Conservation (phyloP, 1,284 basidiomycete species). For the Leccinum griseonigrum region DNA sequence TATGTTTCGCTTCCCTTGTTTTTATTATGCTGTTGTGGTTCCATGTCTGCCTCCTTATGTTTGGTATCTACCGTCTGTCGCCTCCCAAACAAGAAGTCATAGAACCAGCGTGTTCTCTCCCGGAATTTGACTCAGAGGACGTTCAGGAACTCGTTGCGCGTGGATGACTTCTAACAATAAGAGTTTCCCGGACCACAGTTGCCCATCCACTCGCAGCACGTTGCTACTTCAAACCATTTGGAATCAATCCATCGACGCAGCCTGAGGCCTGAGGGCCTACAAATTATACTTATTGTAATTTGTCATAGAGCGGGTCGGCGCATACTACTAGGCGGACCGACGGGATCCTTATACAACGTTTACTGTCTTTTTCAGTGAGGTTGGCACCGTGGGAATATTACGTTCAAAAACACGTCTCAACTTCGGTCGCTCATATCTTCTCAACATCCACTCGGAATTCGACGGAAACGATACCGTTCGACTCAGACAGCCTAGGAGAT, state of each 20-base stretch:
- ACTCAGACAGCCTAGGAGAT: not conserved
- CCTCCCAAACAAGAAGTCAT: not conserved
- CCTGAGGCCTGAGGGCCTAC: too few species aligned
- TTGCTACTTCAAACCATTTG: too few species aligned
- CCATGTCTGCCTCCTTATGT: not conserved
- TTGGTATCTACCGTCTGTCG: not conserved
- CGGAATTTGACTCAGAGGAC: not conserved
- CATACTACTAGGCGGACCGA: too few species aligned
- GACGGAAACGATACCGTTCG: not conserved
- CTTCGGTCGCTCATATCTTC: not conserved
- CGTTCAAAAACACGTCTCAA: not conserved
- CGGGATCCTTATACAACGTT: not conserved
- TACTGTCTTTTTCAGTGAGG: slow-evolving; percentile 3
- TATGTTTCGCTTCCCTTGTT: not conserved
- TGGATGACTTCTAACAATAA: too few species aligned
- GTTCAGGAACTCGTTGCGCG: not conserved
- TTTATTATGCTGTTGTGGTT: slow-evolving; percentile 4
- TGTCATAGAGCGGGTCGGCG: too few species aligned
- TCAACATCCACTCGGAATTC: slow-evolving; percentile 1
- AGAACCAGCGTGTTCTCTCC: not conserved
- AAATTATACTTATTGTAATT: too few species aligned
- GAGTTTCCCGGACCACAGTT: too few species aligned
- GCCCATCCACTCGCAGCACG: too few species aligned
- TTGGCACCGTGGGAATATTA: slow-evolving; percentile 4
- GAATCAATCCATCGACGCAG: too few species aligned